Evolutionary conservation across 106 monocot species (phyloP).

Genomic region (Dendrobium nobile): DNA sequence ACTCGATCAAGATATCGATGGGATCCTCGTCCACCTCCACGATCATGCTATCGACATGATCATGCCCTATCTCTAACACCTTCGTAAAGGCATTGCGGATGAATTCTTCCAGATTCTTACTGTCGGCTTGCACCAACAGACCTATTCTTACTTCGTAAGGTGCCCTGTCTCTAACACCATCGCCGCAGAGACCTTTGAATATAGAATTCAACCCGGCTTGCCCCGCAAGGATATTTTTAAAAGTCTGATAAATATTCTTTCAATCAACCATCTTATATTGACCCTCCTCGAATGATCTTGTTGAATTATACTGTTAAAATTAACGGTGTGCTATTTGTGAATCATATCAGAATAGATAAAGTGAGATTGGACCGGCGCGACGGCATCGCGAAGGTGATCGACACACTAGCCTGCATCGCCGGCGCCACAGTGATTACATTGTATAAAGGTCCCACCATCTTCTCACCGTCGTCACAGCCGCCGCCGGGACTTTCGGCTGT

Average conservation of each 20-base stretch:
- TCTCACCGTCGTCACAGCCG: conserved; percentile 26
- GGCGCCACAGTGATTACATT: conserved; percentile 88
- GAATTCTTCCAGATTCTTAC: too few relatives aligned
- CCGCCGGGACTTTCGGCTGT: neutral
- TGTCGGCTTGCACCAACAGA: too few relatives aligned
- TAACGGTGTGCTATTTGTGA: neutral
- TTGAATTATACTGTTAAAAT: neutral
- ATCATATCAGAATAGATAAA: conserved; percentile 62
- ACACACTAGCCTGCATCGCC: conserved; percentile 67
- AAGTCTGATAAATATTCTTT: too few relatives aligned
- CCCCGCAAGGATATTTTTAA: too few relatives aligned
- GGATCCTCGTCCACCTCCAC: too few relatives aligned
- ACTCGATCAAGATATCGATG: too few relatives aligned
- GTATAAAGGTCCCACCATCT: conserved; percentile 82
- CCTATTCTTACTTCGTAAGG: too few relatives aligned
- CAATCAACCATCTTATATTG: neutral
- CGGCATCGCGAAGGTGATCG: conserved; percentile 68
- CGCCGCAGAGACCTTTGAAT: neutral
- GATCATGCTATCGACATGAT: too few relatives aligned
- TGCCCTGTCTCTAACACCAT: too few relatives aligned
- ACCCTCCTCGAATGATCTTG: neutral
- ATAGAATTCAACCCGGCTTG: conserved; percentile 6
- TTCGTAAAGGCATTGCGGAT: too few relatives aligned
- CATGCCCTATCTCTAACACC: too few relatives aligned
- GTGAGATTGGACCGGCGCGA: conserved; percentile 65